These are phyloP conservation scores for Allomyces macrogynus DNA, from an alignment of 192 early-diverging fungal genomes.

Conservation along the genomic window DNA sequence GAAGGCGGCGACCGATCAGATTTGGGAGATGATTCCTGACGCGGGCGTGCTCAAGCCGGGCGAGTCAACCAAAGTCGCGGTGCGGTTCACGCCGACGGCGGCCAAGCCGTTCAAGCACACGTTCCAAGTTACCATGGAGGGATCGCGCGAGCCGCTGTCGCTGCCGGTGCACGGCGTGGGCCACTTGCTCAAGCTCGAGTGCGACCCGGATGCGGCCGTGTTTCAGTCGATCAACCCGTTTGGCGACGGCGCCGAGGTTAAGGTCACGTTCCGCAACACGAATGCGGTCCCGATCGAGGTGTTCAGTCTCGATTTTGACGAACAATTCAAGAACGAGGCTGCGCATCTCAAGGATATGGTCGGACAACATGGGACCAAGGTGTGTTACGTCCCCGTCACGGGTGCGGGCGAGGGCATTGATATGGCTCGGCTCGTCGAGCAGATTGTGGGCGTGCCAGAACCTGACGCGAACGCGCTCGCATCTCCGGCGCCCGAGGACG, in stretches of 20 bases:
- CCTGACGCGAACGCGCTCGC: too few relatives aligned
- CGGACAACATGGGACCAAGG: slow-evolving; percentile 13
- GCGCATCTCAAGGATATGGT: slow-evolving; percentile 19
- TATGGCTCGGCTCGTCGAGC: too few relatives aligned
- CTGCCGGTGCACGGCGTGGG: slow-evolving; percentile 22
- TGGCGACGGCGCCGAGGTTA: slow-evolving; percentile 20
- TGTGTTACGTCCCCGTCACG: slow-evolving; percentile 19
- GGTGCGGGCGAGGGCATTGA: slow-evolving; percentile 12
- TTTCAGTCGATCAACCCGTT: slow-evolving; percentile 29
- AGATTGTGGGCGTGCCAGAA: too few relatives aligned
- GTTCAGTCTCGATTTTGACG: slow-evolving; percentile 30
- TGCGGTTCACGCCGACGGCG: slow-evolving; percentile 22
- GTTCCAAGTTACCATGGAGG: slow-evolving; percentile 20
- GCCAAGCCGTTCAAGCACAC: slow-evolving; percentile 22
- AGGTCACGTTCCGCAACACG: slow-evolving; percentile 23
- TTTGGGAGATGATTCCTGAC: slow-evolving; percentile 15
- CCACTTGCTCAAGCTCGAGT: slow-evolving; percentile 15
- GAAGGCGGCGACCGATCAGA: background rate
- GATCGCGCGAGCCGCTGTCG: slow-evolving; percentile 17
- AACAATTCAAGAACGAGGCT: slow-evolving; percentile 30
- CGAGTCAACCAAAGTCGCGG: slow-evolving; percentile 16
- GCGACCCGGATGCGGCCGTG: slow-evolving; percentile 21
- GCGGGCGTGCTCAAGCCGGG: slow-evolving; percentile 20
- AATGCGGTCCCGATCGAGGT: slow-evolving; percentile 27
- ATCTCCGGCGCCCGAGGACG: too few relatives aligned